Conservation (phyloP, 2,329 filamentous ascomycete species). For the Sarocladium strictum region DNA sequence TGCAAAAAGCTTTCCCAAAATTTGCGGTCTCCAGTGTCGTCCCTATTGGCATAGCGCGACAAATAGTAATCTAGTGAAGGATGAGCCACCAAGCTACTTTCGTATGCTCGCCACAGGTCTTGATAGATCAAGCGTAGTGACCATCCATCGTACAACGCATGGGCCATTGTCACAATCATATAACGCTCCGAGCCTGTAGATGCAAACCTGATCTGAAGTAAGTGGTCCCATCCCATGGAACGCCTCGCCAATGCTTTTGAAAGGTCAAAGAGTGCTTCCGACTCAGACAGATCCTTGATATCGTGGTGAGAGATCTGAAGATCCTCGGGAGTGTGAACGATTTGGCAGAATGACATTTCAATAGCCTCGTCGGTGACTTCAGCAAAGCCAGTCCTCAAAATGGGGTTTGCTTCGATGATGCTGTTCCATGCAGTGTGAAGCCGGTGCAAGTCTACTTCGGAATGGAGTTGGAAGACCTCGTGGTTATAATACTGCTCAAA, state of each 20-base stretch:
- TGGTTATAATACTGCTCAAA: constrained; percentile 81
- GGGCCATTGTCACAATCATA: constrained; percentile 66
- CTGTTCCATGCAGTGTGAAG: constrained; percentile 56
- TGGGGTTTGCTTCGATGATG: constrained; percentile 57
- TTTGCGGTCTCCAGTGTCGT: constrained; percentile 17
- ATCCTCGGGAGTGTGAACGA: constrained; percentile 27
- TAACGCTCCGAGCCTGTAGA: constrained; percentile 28
- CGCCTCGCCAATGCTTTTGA: constrained; percentile 24
- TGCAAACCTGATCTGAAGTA: constrained; percentile 42
- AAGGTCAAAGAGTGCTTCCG: not conserved
- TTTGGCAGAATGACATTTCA: constrained; percentile 43
- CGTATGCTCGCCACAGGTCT: constrained; percentile 63
- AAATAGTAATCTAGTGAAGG: constrained; percentile 49
- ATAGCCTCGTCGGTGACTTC: constrained; percentile 57
- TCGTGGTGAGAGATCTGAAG: constrained; percentile 23
- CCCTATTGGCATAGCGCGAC: constrained; percentile 14
- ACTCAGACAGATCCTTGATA: constrained; percentile 23
- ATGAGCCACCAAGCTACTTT: constrained; percentile 27
- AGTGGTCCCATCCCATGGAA: not conserved
- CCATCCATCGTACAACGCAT: constrained; percentile 87
- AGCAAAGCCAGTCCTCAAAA: constrained; percentile 70
- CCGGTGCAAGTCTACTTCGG: constrained; percentile 45
- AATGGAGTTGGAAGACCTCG: constrained; percentile 60
- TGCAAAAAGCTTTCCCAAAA: constrained; percentile 72
- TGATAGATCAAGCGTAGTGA: constrained; percentile 70